Percentiles rank a stretch among this genome's conserved stretches.
These are phyloP conservation scores for Sequoiadendron giganteum DNA, from an alignment of 75 land plant species.

Conservation along the genomic window DNA sequence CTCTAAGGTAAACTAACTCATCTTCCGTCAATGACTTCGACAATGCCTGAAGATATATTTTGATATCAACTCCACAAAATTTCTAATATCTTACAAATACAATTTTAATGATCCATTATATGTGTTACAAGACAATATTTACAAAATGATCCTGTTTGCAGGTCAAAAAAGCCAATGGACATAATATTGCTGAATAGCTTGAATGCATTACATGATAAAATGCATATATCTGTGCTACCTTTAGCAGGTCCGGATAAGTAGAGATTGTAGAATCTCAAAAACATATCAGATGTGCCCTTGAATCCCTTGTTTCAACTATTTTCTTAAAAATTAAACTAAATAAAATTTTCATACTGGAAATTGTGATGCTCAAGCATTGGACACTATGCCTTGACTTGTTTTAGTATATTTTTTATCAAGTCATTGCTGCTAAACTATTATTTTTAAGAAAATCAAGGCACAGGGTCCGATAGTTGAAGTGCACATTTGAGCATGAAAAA, in stretches of 20 bases:
- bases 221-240: background rate
- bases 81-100: background rate
- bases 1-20: conserved; percentile 68
- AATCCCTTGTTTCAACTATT: background rate
- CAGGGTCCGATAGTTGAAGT: background rate
- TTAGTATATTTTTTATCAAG: too few relatives aligned
- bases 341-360: background rate
- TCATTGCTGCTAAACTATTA: background rate
- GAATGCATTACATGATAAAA: background rate
- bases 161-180: background rate
- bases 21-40: conserved; percentile 85
- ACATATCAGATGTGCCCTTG: background rate
- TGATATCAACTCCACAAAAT: conserved; percentile 4
- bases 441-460: background rate
- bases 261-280: background rate
- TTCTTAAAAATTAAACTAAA: background rate
- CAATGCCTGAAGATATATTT: conserved; percentile 62
- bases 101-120: background rate
- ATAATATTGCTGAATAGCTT: background rate
- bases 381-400: background rate
- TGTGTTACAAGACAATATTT: background rate
- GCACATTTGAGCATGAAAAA: background rate
- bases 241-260: background rate
- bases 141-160: background rate
- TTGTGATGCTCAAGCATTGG: background rate